Evolutionary conservation across 805 yeast genomes (phyloP), one percentile per base, ranked within the genome.

Genomic region (Tetrapisispora nanseiensis): DNA sequence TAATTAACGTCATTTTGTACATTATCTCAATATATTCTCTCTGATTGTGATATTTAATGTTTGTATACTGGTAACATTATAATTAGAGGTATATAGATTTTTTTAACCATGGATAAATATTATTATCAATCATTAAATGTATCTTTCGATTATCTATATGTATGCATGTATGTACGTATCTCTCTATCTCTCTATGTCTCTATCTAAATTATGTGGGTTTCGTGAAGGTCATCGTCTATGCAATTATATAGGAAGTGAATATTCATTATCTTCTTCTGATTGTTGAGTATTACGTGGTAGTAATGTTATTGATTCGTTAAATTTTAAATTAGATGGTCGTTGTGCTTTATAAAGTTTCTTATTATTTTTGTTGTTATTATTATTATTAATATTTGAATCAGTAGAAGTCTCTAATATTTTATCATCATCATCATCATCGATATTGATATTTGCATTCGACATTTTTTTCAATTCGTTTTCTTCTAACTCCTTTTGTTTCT

Each of bases 401-500:
- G n/a, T n/a, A n/a, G n/a, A n/a, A n/a, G n/a, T n/a, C n/a, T n/a
- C n/a, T n/a, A n/a, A n/a, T n/a, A n/a, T n/a, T n/a, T n/a, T n/a
- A 5, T 32, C 24, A 11, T 12, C 6, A 6, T n/a, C 6, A 15
- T 18, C 6, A 22, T 33, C 16, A 2, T 38, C 34, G 2, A 38
- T 16, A 13, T 22, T 21, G 3, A 24, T n/a, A 24, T 41, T 16
- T 13, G 21, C 33, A 12, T 30, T 27, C 12, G 16, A n/a, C 11
- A 54, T 30, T 41, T 48, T 56, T 10, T 47, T 50, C 16, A 44
- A 44, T 39, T 57, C 58, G 26, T 49, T 43, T 21, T 53, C 56
- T 41, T 61, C 65, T 12, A 52, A 15, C 39, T 51, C 56, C 30
- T 46, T 23, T 42, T 61, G 66, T 28, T 48, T 51, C 6, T 49